Conservation (phyloP, 345 rosid genomes). For the Ceriops decandra region DNA sequence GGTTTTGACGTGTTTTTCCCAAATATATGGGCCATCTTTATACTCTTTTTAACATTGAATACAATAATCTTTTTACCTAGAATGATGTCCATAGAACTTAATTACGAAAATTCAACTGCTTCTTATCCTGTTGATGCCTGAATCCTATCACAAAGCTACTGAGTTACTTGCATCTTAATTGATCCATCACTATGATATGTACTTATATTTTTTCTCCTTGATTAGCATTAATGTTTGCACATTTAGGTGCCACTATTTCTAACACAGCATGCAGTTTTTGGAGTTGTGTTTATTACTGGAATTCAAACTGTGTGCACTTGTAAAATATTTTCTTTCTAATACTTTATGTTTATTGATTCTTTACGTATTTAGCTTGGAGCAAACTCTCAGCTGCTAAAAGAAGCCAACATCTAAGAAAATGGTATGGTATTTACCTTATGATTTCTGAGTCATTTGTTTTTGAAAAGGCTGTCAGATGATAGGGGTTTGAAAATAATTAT, state of each 20-base stretch:
- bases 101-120: no score
- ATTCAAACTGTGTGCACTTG: background rate
- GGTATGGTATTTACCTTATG: constrained; percentile 39
- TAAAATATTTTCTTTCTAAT: background rate
- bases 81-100: no score
- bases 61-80: no score
- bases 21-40: background rate
- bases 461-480: constrained; percentile 1
- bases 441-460: background rate
- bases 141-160: no score
- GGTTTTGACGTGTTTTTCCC: background rate
- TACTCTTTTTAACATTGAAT: background rate
- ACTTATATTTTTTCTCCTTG: background rate
- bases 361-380: constrained; percentile 72
- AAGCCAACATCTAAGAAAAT: constrained; percentile 68
- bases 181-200: background rate
- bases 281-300: background rate
- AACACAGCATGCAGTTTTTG: constrained; percentile 6
- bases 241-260: background rate
- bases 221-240: background rate
- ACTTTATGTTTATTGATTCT: constrained; percentile 4
- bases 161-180: no score
- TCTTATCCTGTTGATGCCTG: no score
- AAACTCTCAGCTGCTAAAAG: constrained; percentile 74
- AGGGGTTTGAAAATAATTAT: background rate